phyloP scores from a whole-genome alignment of 768 basidiomycete genomes.

The Rhodosporidiobolus odoratus region DNA sequence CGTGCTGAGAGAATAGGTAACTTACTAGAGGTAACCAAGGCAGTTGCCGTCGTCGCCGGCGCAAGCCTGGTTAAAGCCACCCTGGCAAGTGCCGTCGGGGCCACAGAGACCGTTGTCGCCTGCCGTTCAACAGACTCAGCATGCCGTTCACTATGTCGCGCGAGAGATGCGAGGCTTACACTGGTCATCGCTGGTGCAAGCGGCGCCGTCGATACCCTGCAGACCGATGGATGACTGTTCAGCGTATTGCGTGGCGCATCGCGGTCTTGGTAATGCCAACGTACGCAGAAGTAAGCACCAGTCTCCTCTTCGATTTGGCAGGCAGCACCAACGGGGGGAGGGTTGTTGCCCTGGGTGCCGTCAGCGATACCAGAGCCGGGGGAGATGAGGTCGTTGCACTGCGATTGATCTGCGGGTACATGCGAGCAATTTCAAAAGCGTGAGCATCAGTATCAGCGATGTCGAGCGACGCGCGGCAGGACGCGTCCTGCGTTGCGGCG shows the following conservation, averaged over 20 bases:
- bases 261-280: too few species aligned
- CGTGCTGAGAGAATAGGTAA: too few species aligned
- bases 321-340: conserved; percentile 1
- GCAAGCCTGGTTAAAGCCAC: conserved; percentile 12
- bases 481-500: too few species aligned
- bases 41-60: neutral
- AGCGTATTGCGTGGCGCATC: neutral
- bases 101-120: conserved; percentile 22
- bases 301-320: conserved; percentile 2
- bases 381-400: conserved; percentile 14
- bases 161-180: neutral
- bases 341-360: conserved; percentile 13
- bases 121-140: too few species aligned
- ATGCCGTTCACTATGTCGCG: too few species aligned
- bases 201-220: conserved; percentile 12
- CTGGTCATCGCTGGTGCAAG: conserved; percentile 11
- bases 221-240: too few species aligned
- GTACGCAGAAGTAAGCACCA: conserved; percentile 25
- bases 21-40: conserved; percentile 8
- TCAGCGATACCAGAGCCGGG: neutral
- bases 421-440: neutral
- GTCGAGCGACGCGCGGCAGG: too few species aligned
- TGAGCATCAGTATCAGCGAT: neutral
- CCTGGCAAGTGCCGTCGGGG: conserved; percentile 11
- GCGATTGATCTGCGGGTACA: conserved; percentile 7